phyloP scores from a whole-genome alignment of 257 asterid species.

The Solanum lycopersicoides region DNA sequence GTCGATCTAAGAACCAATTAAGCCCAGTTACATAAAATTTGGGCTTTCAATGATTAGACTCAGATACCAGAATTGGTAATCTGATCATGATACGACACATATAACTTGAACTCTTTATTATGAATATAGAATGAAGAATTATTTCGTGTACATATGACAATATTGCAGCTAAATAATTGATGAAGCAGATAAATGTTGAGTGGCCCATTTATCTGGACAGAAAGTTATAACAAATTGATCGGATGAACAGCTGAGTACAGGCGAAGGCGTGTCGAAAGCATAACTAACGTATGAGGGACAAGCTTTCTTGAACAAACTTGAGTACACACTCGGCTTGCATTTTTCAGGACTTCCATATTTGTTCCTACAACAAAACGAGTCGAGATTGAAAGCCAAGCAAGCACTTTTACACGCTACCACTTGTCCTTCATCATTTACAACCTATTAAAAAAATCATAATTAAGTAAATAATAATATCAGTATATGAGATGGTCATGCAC shows the following conservation, averaged over 20 bases:
- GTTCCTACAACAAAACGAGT: slow-evolving; percentile 67
- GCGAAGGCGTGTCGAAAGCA: slow-evolving; percentile 53
- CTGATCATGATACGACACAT: not conserved
- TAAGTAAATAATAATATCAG: not conserved
- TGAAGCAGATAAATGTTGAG: not conserved
- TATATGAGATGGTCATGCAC: not conserved
- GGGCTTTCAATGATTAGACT: not conserved
- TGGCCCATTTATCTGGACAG: slow-evolving; percentile 66
- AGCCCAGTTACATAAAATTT: not conserved
- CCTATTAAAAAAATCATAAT: not conserved
- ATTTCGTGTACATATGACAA: not conserved
- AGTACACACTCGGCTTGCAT: slow-evolving; percentile 56
- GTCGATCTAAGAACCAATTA: not conserved
- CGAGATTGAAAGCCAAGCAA: slow-evolving; percentile 62
- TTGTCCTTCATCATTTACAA: slow-evolving; percentile 25
- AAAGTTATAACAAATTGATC: slow-evolving; percentile 48
- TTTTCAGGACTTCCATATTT: slow-evolving; percentile 46
- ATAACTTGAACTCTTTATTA: not conserved
- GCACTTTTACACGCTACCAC: slow-evolving; percentile 85
- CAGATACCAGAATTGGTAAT: not conserved
- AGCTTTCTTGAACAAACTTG: slow-evolving; percentile 55
- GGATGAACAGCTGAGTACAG: slow-evolving; percentile 47
- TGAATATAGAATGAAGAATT: not conserved
- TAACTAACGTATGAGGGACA: slow-evolving; percentile 67
- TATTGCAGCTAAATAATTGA: not conserved